Evolutionary conservation across 352 stramenopile genomes (phyloP).

Genomic region (Thalassiosira hispida): DNA sequence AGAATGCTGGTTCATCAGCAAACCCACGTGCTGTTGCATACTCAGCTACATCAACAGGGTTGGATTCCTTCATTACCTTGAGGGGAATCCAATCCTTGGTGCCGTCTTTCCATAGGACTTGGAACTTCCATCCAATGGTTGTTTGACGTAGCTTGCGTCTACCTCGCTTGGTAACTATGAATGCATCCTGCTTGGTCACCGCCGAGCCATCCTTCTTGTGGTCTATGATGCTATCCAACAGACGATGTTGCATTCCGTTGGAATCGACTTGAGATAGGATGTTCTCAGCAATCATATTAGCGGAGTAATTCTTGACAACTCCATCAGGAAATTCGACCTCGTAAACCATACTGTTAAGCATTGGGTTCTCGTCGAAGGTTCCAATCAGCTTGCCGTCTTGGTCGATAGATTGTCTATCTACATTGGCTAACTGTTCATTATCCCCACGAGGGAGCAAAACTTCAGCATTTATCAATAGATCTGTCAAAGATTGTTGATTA

Average conservation of each 20-base stretch:
- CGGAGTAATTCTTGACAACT: constrained; percentile 25
- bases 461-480: constrained; percentile 47
- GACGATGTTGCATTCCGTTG: not conserved
- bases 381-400: constrained; percentile 15
- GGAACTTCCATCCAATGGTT: constrained; percentile 13
- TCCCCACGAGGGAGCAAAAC: constrained; percentile 21
- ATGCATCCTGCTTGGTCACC: constrained; percentile 26
- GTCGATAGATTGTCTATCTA: not conserved
- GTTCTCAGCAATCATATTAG: constrained; percentile 50
- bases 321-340: constrained; percentile 41
- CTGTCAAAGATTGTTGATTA: constrained; percentile 34
- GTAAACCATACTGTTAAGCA: constrained; percentile 33
- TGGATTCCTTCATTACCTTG: constrained; percentile 7
- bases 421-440: constrained; percentile 4
- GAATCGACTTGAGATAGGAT: constrained; percentile 18
- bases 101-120: constrained; percentile 54
- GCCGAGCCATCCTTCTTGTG: constrained; percentile 6
- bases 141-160: not conserved
- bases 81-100: constrained; percentile 34
- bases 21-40: constrained; percentile 27
- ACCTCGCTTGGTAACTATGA: not conserved
- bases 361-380: constrained; percentile 15
- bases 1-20: constrained; percentile 32
- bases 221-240: constrained; percentile 44
- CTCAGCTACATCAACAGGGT: constrained; percentile 27